Percentiles rank a stretch among this genome's conserved stretches.
Conservation (phyloP, 768 basidiomycete genomes). For the Amanita exitialis region DNA sequence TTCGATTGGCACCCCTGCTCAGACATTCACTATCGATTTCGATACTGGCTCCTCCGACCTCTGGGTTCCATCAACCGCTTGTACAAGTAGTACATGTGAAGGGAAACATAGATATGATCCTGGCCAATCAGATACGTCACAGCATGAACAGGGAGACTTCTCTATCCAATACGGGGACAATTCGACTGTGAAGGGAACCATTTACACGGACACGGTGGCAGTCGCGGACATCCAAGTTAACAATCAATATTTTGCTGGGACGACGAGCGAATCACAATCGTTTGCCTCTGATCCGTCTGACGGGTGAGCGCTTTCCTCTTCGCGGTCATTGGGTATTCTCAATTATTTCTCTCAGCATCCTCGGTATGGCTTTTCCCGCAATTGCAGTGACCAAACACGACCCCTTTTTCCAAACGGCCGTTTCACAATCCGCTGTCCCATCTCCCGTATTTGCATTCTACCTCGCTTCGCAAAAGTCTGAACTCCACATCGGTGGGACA, state of each 20-base stretch:
- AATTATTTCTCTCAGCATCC: background rate
- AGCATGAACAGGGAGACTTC: constrained; percentile 15
- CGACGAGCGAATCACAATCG: background rate
- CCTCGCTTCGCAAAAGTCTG: background rate
- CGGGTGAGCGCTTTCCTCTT: background rate
- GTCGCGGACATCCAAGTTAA: constrained; percentile 17
- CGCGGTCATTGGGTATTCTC: background rate
- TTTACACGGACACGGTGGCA: constrained; percentile 28
- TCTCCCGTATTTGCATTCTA: background rate
- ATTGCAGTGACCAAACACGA: background rate
- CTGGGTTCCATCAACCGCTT: constrained; percentile 18
- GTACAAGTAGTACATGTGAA: constrained; percentile 17
- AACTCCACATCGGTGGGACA: background rate
- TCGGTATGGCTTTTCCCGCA: background rate
- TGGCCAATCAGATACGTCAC: constrained; percentile 9
- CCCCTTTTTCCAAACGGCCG: background rate
- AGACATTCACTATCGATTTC: background rate
- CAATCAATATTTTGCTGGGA: background rate
- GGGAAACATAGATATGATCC: constrained; percentile 26
- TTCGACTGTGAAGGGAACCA: constrained; percentile 23
- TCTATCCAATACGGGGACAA: constrained; percentile 32
- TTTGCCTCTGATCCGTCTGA: background rate
- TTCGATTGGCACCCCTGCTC: background rate
- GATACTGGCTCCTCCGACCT: constrained; percentile 21
- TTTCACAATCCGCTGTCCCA: background rate